phyloP scores from a whole-genome alignment of 2,329 filamentous ascomycete species.

The Aspergillus calidoustus region DNA sequence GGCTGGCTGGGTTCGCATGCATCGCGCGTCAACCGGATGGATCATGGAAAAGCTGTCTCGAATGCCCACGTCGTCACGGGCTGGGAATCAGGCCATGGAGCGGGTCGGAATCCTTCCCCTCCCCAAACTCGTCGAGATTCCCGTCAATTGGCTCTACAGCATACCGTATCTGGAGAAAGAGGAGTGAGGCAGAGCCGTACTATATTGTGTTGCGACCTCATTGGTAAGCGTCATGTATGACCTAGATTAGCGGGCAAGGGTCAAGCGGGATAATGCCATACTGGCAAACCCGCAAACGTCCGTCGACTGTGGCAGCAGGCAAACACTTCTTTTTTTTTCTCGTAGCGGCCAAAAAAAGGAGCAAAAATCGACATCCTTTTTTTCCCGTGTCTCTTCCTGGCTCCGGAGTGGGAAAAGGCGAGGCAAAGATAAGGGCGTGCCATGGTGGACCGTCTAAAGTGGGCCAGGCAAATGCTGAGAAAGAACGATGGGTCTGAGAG shows the following conservation, averaged over 20 bases:
- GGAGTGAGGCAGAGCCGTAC: constrained; percentile 20
- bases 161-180: constrained; percentile 22
- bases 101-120: constrained; percentile 18
- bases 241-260: constrained; percentile 16
- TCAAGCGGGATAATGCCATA: constrained; percentile 18
- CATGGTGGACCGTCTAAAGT: constrained; percentile 20
- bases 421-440: constrained; percentile 13
- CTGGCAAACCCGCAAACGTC: not conserved
- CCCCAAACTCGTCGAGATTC: not conserved
- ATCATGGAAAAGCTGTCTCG: constrained; percentile 10
- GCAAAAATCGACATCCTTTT: not conserved
- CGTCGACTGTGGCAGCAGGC: not conserved
- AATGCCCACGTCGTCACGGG: constrained; percentile 16
- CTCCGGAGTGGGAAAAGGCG: not conserved
- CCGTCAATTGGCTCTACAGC: constrained; percentile 22
- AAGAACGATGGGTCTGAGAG: constrained; percentile 13
- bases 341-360: not conserved
- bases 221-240: constrained; percentile 23
- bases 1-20: constrained; percentile 16
- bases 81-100: constrained; percentile 11
- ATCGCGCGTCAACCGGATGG: constrained; percentile 15
- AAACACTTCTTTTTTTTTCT: not conserved
- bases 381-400: not conserved
- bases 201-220: constrained; percentile 21
- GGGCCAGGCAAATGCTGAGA: constrained; percentile 12